Base-by-base conservation (phyloP, 108 stramenopile genomes). In the Seminavis robusta region DNA sequence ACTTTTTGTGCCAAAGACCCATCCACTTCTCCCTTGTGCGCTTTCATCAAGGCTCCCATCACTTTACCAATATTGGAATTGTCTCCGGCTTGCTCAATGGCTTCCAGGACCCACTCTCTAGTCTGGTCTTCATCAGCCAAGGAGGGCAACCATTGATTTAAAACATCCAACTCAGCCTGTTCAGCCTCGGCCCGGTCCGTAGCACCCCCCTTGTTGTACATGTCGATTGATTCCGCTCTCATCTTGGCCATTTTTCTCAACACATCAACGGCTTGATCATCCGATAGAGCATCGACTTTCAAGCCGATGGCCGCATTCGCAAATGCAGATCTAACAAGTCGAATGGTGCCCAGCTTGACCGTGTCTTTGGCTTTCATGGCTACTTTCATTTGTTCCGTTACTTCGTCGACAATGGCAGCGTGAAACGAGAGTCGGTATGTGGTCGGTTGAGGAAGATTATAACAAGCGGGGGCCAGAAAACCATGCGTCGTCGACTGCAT, bases 361-460 rank as follows among this genome's bases (percentile, higher is more conserved):
- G 1, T 33, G 20, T 61, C 60, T 49, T 61, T 61, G 2, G 60
- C 60, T 27, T 61, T 61, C 60, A 61, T 61, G 2, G 60, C 60
- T 1, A 16, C 17, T 49, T 61, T 61, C 60, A 61, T 61, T 48
- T 59, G 46, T 13, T 33, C 27, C 3, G 45, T 33, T 10, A 63
- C 62, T 33, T 70, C 61, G 20, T 56, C 56, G 42, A 56, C 56
- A 33, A 56, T 56, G 6, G 41, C 52, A 37, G n/a, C n/a, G n/a
- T n/a, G n/a, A n/a, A n/a, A n/a, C n/a, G n/a, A n/a, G n/a, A n/a
- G n/a, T n/a, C n/a, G n/a, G n/a, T n/a, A n/a, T n/a, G n/a, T n/a
- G n/a, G n/a, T n/a, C n/a, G n/a, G n/a, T n/a, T n/a, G n/a, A n/a
- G n/a, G n/a, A n/a, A n/a, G n/a, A n/a, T n/a, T n/a, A n/a, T n/a